Evolutionary conservation across 1,139 yeast species (phyloP), one percentile per base, ranked within the genome.

Genomic region (Blastobotrys ciferrii): DNA sequence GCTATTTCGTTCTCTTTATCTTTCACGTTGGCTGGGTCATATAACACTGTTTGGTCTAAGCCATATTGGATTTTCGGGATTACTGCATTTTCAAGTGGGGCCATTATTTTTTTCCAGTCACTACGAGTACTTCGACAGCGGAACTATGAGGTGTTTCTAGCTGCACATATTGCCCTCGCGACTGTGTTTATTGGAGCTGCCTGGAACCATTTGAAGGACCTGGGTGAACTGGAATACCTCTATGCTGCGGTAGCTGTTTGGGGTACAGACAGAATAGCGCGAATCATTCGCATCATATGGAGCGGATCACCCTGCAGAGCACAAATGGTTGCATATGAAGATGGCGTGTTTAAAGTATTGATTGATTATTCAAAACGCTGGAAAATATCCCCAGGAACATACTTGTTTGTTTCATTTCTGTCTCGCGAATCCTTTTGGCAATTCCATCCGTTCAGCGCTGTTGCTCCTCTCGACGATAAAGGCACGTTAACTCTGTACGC

Each of bases 381-480:
- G 76, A 67, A 67, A 43, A 61, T 73, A 11, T 63, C 62, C 44
- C 82, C 87, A 2, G 87, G 87, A 4, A 75, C 81, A 3, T 83
- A 76, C 61, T 81, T 78, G 1, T 84, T 74, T 59, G 65, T 84
- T 42, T 78, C 82, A 57, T 75, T 84, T 53, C 61, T 81, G 36
- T 52, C 58, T 28, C 55, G 53, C 28, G 50, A 61, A 47, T 64
- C 70, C 42, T 74, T 78, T 38, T 65, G 76, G 62, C 88, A 84
- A 61, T 78, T 84, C 0, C 91, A 84, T 65, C 91, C 91, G 0
- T 84, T 84, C 58, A 80, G 88, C 0, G 68, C 80, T 28, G 72
- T 78, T 40, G 42, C 49, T 9, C 37, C 47, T 23, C 47, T 53
- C 13, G 55, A 20, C 5, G 59, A 57, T 47, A 52, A 41, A 45